Conservation (phyloP, 208 protist genomes). For the Trypanosoma grayi region DNA sequence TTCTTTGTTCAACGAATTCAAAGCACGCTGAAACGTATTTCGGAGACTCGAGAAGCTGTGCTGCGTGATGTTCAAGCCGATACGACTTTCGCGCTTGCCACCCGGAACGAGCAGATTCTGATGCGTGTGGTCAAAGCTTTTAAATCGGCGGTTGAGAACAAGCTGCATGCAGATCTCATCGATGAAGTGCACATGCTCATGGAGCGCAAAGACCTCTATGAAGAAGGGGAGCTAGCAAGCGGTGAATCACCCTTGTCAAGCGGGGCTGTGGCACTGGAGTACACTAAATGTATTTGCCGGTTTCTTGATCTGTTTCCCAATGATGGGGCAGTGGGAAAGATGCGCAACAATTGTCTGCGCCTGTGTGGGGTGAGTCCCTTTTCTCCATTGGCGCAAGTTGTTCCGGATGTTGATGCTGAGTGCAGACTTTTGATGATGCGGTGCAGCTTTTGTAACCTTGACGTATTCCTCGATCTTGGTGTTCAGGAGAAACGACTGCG, state of each 20-base stretch:
- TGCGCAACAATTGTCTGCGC: conserved; percentile 88
- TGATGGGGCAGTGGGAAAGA: conserved; percentile 57
- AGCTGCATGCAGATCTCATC: conserved; percentile 72
- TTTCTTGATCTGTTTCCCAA: conserved; percentile 72
- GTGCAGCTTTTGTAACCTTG: conserved; percentile 81
- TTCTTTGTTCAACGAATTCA: conserved; percentile 36
- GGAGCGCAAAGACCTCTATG: conserved; percentile 58
- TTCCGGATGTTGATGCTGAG: conserved; percentile 32
- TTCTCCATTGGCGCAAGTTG: conserved; percentile 54
- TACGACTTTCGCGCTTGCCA: conserved; percentile 66
- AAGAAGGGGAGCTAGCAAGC: conserved; percentile 38
- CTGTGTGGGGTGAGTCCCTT: conserved; percentile 87
- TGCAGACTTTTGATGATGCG: conserved; percentile 40
- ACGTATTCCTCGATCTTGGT: conserved; percentile 55
- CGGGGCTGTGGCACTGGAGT: conserved; percentile 64
- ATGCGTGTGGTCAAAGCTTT: conserved; percentile 30
- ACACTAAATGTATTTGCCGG: conserved; percentile 70
- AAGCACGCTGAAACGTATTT: conserved; percentile 11
- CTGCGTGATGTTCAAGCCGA: conserved; percentile 47
- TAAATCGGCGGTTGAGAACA: conserved; percentile 45
- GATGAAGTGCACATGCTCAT: conserved; percentile 71
- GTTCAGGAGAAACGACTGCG: conserved; percentile 37
- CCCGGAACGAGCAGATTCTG: conserved; percentile 52
- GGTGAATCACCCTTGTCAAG: conserved; percentile 31
- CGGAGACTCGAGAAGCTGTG: conserved; percentile 18